phyloP scores from a whole-genome alignment of 352 stramenopile genomes.

The Pythium vanterpoolii region DNA sequence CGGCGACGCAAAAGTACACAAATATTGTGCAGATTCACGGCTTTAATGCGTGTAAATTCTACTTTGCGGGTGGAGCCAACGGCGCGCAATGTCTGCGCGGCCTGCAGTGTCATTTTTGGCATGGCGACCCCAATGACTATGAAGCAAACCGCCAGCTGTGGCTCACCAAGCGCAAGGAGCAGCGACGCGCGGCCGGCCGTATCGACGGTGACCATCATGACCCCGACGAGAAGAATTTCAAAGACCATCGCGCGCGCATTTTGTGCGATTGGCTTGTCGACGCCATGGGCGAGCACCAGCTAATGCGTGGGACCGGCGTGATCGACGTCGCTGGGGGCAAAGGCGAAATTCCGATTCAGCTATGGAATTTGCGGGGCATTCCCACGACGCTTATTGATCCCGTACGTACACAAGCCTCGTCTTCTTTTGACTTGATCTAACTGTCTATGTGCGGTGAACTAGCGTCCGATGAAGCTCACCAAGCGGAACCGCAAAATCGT shows the following conservation, averaged over 20 bases:
- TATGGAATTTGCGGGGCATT: conserved; percentile 77
- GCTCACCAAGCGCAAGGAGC: conserved; percentile 59
- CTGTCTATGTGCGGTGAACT: not conserved
- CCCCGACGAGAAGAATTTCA: conserved; percentile 65
- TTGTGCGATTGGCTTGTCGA: conserved; percentile 84
- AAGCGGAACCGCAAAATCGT: conserved; percentile 75
- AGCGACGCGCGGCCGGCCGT: conserved; percentile 50
- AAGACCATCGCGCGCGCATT: conserved; percentile 67
- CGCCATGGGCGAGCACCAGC: conserved; percentile 35
- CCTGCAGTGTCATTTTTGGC: conserved; percentile 77
- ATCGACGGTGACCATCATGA: conserved; percentile 59
- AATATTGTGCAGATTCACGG: conserved; percentile 80
- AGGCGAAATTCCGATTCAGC: conserved; percentile 82
- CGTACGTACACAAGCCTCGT: conserved; percentile 25
- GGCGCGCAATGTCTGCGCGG: conserved; percentile 65
- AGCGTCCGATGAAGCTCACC: conserved; percentile 76
- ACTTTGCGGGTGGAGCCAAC: conserved; percentile 62
- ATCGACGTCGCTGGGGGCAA: conserved; percentile 88
- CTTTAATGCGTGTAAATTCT: conserved; percentile 85
- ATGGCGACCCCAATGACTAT: conserved; percentile 59
- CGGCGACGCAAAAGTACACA: conserved; percentile 60
- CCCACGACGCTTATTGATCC: conserved; percentile 83
- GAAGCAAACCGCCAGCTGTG: conserved; percentile 60
- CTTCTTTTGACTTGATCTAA: not conserved
- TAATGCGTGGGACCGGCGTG: conserved; percentile 61